Conservation (phyloP, 768 basidiomycete species). For the Megacollybia marginata region DNA sequence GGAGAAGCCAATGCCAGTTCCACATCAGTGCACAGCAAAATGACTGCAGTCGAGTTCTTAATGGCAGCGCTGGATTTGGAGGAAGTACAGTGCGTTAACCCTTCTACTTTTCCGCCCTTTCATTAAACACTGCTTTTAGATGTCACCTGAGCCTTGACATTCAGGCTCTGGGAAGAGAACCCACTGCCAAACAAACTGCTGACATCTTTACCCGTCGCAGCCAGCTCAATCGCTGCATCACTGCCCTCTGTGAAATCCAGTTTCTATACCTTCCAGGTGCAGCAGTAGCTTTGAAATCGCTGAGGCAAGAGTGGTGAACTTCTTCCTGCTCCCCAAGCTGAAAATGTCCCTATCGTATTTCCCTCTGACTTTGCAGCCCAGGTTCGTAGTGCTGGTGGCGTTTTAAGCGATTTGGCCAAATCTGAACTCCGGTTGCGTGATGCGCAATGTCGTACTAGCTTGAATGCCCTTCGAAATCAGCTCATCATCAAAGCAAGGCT, state of each 20-base stretch:
- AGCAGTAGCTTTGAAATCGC: neutral
- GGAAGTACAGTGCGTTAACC: too few relatives aligned
- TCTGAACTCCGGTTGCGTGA: slow-evolving; percentile 6
- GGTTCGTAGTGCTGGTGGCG: neutral
- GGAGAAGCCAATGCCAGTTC: too few relatives aligned
- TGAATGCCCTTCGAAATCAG: too few relatives aligned
- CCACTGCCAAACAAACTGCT: neutral
- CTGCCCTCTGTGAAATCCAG: slow-evolving; percentile 3
- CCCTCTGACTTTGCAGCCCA: neutral
- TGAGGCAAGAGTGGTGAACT: slow-evolving; percentile 1
- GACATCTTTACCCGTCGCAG: slow-evolving; percentile 3
- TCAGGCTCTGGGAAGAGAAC: too few relatives aligned
- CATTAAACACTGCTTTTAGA: too few relatives aligned
- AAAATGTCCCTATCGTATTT: neutral
- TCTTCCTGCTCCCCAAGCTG: neutral
- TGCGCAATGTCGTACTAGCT: slow-evolving; percentile 11
- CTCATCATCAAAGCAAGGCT: too few relatives aligned
- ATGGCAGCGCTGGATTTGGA: too few relatives aligned
- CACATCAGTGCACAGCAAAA: too few relatives aligned
- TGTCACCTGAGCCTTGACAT: too few relatives aligned
- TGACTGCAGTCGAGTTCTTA: too few relatives aligned
- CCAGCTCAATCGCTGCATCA: neutral
- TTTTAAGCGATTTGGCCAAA: neutral
- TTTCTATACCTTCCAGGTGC: too few relatives aligned
- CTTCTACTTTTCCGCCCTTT: too few relatives aligned